Conservation (phyloP, 2,329 filamentous ascomycete genomes). For the Exophiala alcalophila region DNA sequence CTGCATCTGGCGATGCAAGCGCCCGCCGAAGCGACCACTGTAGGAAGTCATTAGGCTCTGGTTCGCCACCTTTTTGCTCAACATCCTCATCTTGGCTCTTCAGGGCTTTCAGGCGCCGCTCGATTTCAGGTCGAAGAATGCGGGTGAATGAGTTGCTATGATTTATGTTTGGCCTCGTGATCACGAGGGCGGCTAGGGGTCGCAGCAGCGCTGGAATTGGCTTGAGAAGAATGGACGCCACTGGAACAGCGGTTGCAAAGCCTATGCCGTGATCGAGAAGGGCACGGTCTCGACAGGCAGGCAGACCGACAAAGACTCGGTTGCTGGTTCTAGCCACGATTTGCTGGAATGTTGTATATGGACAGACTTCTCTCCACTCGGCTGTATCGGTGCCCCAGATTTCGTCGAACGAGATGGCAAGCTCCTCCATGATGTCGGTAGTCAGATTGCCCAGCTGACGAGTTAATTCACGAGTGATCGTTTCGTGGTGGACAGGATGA, state of each 20-base stretch:
- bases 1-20: slow-evolving; percentile 40
- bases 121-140: slow-evolving; percentile 49
- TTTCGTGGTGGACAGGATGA: slow-evolving; percentile 42
- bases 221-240: slow-evolving; percentile 47
- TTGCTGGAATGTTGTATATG: slow-evolving; percentile 37
- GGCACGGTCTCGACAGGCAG: slow-evolving; percentile 38
- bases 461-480: slow-evolving; percentile 42
- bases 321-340: slow-evolving; percentile 44
- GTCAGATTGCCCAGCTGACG: slow-evolving; percentile 40
- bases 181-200: slow-evolving; percentile 50
- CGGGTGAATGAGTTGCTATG: slow-evolving; percentile 47
- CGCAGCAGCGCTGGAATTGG: slow-evolving; percentile 50
- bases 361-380: slow-evolving; percentile 38
- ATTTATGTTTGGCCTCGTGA: slow-evolving; percentile 45
- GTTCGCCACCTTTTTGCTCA: slow-evolving; percentile 39
- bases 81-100: slow-evolving; percentile 42
- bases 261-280: slow-evolving; percentile 49
- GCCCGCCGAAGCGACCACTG: slow-evolving; percentile 58
- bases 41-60: slow-evolving; percentile 55
- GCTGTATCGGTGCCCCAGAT: slow-evolving; percentile 39
- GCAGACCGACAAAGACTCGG: slow-evolving; percentile 45
- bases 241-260: slow-evolving; percentile 52
- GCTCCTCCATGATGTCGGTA: slow-evolving; percentile 40
- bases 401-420: slow-evolving; percentile 35
- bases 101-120: slow-evolving; percentile 50